Conservation (phyloP, 208 protist species). For the Acanthamoeba polyphaga region DNA sequence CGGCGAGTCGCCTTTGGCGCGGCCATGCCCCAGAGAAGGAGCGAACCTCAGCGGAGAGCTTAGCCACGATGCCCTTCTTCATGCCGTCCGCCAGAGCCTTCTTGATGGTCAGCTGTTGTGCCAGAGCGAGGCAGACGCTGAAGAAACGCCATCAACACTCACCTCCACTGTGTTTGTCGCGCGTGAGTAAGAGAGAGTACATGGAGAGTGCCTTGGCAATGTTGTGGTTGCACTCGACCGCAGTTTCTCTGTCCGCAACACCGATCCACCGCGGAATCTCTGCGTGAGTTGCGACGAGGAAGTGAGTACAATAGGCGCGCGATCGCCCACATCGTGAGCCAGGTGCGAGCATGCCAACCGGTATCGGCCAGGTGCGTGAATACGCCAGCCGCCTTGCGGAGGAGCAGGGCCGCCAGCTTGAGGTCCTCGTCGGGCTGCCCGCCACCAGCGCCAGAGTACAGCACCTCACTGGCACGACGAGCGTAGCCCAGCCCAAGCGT, state of each 20-base stretch:
- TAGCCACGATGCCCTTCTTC: constrained; percentile 9
- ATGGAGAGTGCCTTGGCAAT: neutral
- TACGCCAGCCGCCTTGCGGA: constrained; percentile 1
- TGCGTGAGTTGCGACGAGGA: neutral
- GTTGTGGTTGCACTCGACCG: neutral
- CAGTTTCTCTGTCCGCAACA: neutral
- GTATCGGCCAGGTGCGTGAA: constrained; percentile 25
- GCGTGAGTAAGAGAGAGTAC: neutral
- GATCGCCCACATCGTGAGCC: neutral
- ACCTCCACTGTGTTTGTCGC: too few relatives aligned
- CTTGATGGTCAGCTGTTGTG: neutral
- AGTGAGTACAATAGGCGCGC: neutral
- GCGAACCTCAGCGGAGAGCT: neutral
- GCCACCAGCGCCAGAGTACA: constrained; percentile 3
- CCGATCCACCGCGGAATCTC: constrained; percentile 3
- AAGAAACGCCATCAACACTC: too few relatives aligned
- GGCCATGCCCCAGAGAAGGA: too few relatives aligned
- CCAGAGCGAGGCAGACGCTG: constrained; percentile 13
- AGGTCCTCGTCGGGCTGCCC: neutral
- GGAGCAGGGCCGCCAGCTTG: constrained; percentile 1
- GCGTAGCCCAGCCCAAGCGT: neutral
- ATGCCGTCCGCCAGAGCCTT: constrained; percentile 6
- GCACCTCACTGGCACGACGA: neutral
- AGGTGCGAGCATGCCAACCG: neutral
- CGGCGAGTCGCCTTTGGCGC: too few relatives aligned